Base-by-base conservation (phyloP, 495 filamentous ascomycete genomes). In the Penicillium manginii region DNA sequence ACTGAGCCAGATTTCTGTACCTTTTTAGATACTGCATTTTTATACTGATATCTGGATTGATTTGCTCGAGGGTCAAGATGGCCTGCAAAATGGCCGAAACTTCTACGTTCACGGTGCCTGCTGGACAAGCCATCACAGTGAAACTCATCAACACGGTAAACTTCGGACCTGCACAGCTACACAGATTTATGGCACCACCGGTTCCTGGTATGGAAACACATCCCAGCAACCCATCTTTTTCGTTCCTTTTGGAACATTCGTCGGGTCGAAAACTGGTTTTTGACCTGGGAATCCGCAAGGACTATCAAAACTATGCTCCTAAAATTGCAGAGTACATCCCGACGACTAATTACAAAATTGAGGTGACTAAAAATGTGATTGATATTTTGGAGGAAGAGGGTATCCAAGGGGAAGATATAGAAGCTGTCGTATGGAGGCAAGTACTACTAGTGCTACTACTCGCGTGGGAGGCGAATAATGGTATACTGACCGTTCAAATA, bases 81-180 rank as follows among this genome's bases (percentile, higher is more conserved):
- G 48, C 19, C 17, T 21, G 29, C 37, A 33, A 52, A 18, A 55
- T 49, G 43, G 18, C 26, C 31, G 64, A 58, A 78, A 73, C 43
- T 73, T 70, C 32, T 65, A 11, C 26, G 29, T 55, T 72, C 74
- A 68, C 77, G 2, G 69, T 77, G 17, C 78, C 78, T 50, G 68
- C 68, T n/a, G 63, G 63, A 12, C 22, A 63, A 19, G 37, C 42
- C 9, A 51, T 66, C 22, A 66, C 33, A n/a, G 60, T 66, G 19
- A 62, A 59, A 19, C 23, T 66, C 40, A 63, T 66, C 31, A 63
- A 63, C 50, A 42, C 63, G 0, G 63, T 63, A 23, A 66, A 66
- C 42, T 66, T 66, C 15, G 63, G 63, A 5, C 63, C 63, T 11
- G 57, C 63, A 33, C 53, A 59, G 15, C 50, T 66, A 21, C 54